phyloP scores from a whole-genome alignment of 2,329 filamentous ascomycete species.

The Phaeosphaeria sp. region DNA sequence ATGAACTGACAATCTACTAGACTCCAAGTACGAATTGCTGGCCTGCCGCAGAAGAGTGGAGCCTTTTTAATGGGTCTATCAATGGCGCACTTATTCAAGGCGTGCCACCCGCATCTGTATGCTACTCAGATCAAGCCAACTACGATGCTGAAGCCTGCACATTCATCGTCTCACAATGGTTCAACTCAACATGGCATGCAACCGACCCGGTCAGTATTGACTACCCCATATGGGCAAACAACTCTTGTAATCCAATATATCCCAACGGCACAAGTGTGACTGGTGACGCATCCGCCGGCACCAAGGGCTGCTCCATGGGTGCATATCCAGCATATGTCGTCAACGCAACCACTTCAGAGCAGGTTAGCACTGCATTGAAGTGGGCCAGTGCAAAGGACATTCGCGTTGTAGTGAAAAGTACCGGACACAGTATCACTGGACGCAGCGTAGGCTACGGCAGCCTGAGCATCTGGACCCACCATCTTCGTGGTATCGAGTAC shows the following conservation, averaged over 20 bases:
- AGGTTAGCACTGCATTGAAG: constrained; percentile 26
- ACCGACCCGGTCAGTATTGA: constrained; percentile 35
- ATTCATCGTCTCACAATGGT: constrained; percentile 30
- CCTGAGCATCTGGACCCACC: constrained; percentile 37
- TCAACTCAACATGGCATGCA: constrained; percentile 36
- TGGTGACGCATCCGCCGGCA: constrained; percentile 27
- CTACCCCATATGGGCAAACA: constrained; percentile 37
- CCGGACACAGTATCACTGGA: constrained; percentile 34
- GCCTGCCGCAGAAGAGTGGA: constrained; percentile 28
- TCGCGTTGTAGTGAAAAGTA: constrained; percentile 20
- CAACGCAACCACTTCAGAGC: constrained; percentile 27
- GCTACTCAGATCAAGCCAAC: constrained; percentile 28
- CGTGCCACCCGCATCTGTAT: constrained; percentile 34
- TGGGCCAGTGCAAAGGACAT: constrained; percentile 31
- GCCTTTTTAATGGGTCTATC: constrained; percentile 26
- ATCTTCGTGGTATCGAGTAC: constrained; percentile 33
- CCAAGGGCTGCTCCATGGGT: constrained; percentile 28
- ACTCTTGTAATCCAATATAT: constrained; percentile 38
- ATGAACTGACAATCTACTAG: constrained; percentile 6
- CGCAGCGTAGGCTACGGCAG: constrained; percentile 25
- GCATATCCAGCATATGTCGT: constrained; percentile 38
- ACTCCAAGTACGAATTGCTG: constrained; percentile 27
- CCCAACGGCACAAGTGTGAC: constrained; percentile 38
- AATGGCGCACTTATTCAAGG: constrained; percentile 25
- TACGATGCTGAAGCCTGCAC: constrained; percentile 28